Conservation (phyloP, 2,329 filamentous ascomycete species). For the Colletotrichum trifolii region DNA sequence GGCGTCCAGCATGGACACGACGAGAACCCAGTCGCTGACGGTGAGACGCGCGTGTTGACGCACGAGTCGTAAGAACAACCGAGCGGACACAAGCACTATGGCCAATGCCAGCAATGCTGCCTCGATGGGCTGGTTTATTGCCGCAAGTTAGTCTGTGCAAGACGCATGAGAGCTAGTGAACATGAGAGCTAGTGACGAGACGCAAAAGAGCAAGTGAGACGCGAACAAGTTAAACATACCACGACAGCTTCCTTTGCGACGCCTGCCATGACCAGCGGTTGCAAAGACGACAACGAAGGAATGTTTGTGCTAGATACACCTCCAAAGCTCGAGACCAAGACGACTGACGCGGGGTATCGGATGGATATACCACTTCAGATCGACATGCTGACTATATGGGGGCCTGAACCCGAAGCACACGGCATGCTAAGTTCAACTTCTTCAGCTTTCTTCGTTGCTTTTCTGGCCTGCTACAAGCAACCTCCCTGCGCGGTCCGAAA, state of each 20-base stretch:
- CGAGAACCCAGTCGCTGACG: slow-evolving; percentile 44
- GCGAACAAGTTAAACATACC: slow-evolving; percentile 17
- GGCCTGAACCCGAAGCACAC: too few relatives aligned
- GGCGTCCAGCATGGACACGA: slow-evolving; percentile 42
- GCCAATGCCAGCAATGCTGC: slow-evolving; percentile 41
- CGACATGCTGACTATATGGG: too few relatives aligned
- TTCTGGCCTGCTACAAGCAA: too few relatives aligned
- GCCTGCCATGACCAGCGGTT: slow-evolving; percentile 16
- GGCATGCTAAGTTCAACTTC: too few relatives aligned
- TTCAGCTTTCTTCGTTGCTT: too few relatives aligned
- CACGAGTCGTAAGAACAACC: slow-evolving; percentile 41
- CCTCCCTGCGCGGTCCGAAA: too few relatives aligned
- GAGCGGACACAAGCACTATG: slow-evolving; percentile 38
- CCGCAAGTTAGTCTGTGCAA: slow-evolving; percentile 16
- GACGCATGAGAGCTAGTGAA: neutral
- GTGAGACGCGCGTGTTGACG: slow-evolving; percentile 42
- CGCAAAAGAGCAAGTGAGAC: neutral
- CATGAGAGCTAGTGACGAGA: too few relatives aligned
- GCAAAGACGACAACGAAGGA: too few relatives aligned
- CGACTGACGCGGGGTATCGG: too few relatives aligned
- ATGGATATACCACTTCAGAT: too few relatives aligned
- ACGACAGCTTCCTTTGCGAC: slow-evolving; percentile 35
- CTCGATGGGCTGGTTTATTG: slow-evolving; percentile 42
- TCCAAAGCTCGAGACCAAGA: too few relatives aligned
- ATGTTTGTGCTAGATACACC: too few relatives aligned